Conservation (phyloP, 129 eudicot species). For the Sambucus nigra region DNA sequence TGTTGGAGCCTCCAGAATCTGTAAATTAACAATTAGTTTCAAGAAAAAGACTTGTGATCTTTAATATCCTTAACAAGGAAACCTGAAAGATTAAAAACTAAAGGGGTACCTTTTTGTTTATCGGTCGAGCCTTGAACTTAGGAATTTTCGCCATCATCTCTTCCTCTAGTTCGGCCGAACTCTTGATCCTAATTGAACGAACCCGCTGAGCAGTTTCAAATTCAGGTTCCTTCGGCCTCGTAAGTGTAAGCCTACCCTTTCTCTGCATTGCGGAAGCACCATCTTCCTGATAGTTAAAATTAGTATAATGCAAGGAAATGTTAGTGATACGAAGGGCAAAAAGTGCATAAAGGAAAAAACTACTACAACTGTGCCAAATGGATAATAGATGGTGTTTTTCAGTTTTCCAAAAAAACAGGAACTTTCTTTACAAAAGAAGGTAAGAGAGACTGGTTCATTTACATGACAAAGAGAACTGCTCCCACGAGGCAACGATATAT, state of each 20-base stretch:
- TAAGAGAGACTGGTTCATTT: background rate
- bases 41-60: too few species aligned
- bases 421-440: background rate
- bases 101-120: conserved; percentile 65
- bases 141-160: conserved; percentile 97
- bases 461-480: too few species aligned
- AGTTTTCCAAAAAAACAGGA: too few species aligned
- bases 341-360: too few species aligned
- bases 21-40: too few species aligned
- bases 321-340: too few species aligned
- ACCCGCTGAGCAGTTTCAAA: conserved; percentile 76
- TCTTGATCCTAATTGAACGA: conserved; percentile 53
- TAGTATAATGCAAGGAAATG: too few species aligned
- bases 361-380: too few species aligned
- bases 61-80: too few species aligned
- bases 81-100: too few species aligned
- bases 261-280: conserved; percentile 30
- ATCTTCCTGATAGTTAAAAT: conserved; percentile 28
- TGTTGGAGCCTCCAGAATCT: conserved; percentile 76
- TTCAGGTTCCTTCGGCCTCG: conserved; percentile 86
- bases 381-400: too few species aligned
- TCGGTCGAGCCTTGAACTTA: conserved; percentile 82
- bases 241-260: conserved; percentile 58
- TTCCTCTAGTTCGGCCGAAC: conserved; percentile 81
- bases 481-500: conserved; percentile 40